Percentiles rank a stretch among this genome's conserved stretches.
These are phyloP conservation scores for Vitis riparia DNA, from an alignment of 164 flowering plant genomes.

Conservation along the genomic window DNA sequence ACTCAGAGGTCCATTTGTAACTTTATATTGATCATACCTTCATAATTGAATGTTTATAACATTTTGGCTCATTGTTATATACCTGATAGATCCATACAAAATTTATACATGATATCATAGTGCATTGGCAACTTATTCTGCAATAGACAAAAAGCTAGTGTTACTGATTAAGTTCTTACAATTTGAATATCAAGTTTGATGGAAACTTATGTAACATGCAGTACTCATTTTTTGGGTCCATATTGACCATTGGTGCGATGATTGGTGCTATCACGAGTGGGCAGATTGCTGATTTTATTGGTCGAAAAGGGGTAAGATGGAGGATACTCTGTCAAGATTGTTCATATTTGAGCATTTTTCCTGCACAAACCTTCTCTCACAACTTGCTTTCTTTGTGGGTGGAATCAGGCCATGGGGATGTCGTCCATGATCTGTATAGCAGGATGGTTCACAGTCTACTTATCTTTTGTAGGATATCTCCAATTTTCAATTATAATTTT, in stretches of 20 bases:
- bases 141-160: too few relatives aligned
- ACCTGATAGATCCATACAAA: too few relatives aligned
- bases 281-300: constrained; percentile 50
- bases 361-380: too few relatives aligned
- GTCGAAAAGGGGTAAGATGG: constrained; percentile 56
- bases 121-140: too few relatives aligned
- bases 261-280: constrained; percentile 69
- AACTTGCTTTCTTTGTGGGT: neutral
- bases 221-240: constrained; percentile 68
- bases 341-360: neutral
- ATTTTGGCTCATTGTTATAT: too few relatives aligned
- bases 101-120: too few relatives aligned
- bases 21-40: neutral
- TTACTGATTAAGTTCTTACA: too few relatives aligned
- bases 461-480: constrained; percentile 44
- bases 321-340: neutral
- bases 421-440: constrained; percentile 62
- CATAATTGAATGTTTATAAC: too few relatives aligned
- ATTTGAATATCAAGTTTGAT: too few relatives aligned
- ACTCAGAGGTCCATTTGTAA: constrained; percentile 38
- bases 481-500: neutral
- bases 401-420: constrained; percentile 74
- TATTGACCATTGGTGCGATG: constrained; percentile 72
- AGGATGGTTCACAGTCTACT: constrained; percentile 78
- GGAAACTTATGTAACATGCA: constrained; percentile 12